Percentiles rank a stretch among this genome's conserved stretches.
phyloP scores from a whole-genome alignment of 345 rosid genomes.

The Psidium friedrichsthalianum region DNA sequence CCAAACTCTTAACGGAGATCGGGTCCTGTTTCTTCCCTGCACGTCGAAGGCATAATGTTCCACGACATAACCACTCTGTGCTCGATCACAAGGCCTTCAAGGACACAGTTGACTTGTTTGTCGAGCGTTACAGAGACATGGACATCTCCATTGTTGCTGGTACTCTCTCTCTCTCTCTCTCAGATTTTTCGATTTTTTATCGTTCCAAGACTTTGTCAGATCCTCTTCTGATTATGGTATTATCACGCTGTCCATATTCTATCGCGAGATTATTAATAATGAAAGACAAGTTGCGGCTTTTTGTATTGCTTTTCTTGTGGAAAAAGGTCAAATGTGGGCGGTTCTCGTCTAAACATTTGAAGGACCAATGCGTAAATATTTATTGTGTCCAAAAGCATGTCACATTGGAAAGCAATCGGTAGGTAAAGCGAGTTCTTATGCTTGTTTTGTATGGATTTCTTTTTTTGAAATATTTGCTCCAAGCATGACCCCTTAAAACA shows the following conservation, averaged over 20 bases:
- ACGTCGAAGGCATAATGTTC: conserved; percentile 61
- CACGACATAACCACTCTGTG: conserved; percentile 74
- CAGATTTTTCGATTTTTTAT: background rate
- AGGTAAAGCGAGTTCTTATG: background rate
- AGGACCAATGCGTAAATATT: background rate
- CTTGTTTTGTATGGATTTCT: background rate
- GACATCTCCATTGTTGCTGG: conserved; percentile 73
- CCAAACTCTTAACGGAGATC: background rate
- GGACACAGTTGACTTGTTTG: conserved; percentile 65
- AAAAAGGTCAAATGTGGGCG: conserved; percentile 3
- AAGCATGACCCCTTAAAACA: background rate
- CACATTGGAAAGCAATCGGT: background rate
- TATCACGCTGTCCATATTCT: background rate
- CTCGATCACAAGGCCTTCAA: conserved; percentile 70
- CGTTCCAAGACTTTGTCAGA: background rate
- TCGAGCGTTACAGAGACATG: conserved; percentile 67
- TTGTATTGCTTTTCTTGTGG: background rate
- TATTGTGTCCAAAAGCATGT: background rate
- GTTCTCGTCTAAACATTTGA: background rate
- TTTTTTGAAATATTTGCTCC: background rate
- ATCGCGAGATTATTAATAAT: background rate
- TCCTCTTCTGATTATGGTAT: background rate
- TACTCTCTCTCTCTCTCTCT: conserved; percentile 3
- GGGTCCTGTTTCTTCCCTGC: background rate
- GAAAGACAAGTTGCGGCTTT: conserved; percentile 8